A percentile compares a stretch with the other conserved stretches of the same genome.
Evolutionary conservation across 2,329 filamentous ascomycete species (phyloP).

Genomic region (Acrodontium crateriforme): DNA sequence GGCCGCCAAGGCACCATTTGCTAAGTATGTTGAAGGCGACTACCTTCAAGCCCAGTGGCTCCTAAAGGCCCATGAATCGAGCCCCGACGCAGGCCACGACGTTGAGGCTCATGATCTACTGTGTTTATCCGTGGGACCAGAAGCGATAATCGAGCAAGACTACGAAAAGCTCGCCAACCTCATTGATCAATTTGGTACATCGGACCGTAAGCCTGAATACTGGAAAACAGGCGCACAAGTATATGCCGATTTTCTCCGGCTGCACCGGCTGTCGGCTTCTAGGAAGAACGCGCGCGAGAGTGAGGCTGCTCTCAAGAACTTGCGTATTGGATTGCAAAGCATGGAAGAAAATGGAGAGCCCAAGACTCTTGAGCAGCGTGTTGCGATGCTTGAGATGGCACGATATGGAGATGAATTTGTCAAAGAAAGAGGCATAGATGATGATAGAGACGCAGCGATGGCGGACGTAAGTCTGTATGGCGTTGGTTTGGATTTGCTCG

Average conservation of each 20-base stretch:
- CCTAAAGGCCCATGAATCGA: slow-evolving; percentile 44
- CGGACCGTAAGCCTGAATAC: slow-evolving; percentile 34
- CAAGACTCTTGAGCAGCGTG: slow-evolving; percentile 39
- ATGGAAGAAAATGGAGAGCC: slow-evolving; percentile 29
- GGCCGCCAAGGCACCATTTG: slow-evolving; percentile 72
- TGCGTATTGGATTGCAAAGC: slow-evolving; percentile 23
- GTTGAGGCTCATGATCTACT: slow-evolving; percentile 77
- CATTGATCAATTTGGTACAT: slow-evolving; percentile 52
- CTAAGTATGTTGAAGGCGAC: slow-evolving; percentile 58
- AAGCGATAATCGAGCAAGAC: slow-evolving; percentile 68
- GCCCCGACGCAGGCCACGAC: slow-evolving; percentile 19
- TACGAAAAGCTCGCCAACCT: slow-evolving; percentile 56
- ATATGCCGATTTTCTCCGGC: slow-evolving; percentile 34
- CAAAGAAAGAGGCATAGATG: slow-evolving; percentile 16
- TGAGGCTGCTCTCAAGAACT: slow-evolving; percentile 12
- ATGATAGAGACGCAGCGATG: slow-evolving; percentile 24
- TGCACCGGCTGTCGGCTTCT: slow-evolving; percentile 12
- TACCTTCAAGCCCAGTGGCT: slow-evolving; percentile 64
- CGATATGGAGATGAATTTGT: slow-evolving; percentile 42
- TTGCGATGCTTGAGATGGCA: slow-evolving; percentile 73
- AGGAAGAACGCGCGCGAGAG: slow-evolving; percentile 20
- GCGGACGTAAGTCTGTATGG: background rate
- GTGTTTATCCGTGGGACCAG: slow-evolving; percentile 64
- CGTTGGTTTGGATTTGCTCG: slow-evolving; percentile 21
- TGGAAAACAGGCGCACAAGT: slow-evolving; percentile 74